Evolutionary conservation across 371 early-diverging fungal genomes (phyloP).

Genomic region (Umbelopsis sp.): DNA sequence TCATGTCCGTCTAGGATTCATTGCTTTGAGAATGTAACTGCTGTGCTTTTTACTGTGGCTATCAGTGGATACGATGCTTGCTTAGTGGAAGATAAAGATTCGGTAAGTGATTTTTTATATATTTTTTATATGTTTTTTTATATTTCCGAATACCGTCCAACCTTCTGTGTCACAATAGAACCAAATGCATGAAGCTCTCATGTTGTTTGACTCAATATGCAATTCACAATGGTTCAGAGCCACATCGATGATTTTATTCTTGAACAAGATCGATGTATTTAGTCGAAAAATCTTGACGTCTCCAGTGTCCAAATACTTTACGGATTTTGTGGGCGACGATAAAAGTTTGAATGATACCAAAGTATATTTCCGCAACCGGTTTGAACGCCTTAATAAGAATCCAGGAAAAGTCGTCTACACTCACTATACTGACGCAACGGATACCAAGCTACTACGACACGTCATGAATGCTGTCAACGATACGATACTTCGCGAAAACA

Average conservation of each 20-base stretch:
- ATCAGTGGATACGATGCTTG: constrained; percentile 95
- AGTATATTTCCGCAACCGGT: constrained; percentile 43
- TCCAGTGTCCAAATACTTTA: constrained; percentile 82
- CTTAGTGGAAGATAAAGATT: constrained; percentile 89
- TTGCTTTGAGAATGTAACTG: constrained; percentile 93
- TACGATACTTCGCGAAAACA: constrained; percentile 57
- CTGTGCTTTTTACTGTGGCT: constrained; percentile 91
- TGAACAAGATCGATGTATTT: constrained; percentile 97
- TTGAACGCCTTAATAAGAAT: constrained; percentile 42
- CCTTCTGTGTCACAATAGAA: constrained; percentile 25
- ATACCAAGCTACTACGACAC: constrained; percentile 57
- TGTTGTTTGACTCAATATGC: constrained; percentile 94
- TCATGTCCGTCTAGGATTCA: constrained; percentile 63
- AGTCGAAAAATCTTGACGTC: constrained; percentile 80
- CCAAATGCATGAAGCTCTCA: constrained; percentile 90
- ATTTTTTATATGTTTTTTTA: constrained; percentile 13
- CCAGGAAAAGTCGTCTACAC: constrained; percentile 58
- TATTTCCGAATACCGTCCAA: background rate
- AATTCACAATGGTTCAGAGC: constrained; percentile 93
- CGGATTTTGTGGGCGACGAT: constrained; percentile 73
- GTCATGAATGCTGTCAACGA: constrained; percentile 65
- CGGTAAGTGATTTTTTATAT: constrained; percentile 65
- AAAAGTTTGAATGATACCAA: constrained; percentile 33
- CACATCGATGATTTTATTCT: constrained; percentile 91
- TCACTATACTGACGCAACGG: constrained; percentile 67